Evolutionary conservation across 2,329 filamentous ascomycete species (phyloP).

Genomic region (Ophiostoma perfectum): DNA sequence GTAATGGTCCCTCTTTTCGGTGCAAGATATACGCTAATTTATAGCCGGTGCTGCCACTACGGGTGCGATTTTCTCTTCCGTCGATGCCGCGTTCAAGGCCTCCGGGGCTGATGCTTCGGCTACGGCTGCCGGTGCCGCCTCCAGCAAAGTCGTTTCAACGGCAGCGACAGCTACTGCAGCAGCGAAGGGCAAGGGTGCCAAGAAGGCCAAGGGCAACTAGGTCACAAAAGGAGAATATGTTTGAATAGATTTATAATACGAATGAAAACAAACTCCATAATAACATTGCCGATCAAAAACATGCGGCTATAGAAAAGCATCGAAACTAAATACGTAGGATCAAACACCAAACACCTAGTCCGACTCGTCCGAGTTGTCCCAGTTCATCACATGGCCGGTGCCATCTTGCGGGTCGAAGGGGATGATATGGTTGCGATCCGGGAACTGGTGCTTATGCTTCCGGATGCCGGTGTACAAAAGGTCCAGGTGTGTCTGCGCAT

Average conservation of each 20-base stretch:
- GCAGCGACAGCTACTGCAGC: slow-evolving; percentile 10
- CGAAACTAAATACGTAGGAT: background rate
- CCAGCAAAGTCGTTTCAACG: background rate
- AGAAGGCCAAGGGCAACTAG: slow-evolving; percentile 21
- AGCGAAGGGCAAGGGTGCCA: slow-evolving; percentile 15
- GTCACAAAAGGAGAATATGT: background rate
- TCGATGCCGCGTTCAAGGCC: slow-evolving; percentile 23
- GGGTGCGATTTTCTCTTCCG: slow-evolving; percentile 24
- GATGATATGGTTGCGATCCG: background rate
- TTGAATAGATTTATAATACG: background rate
- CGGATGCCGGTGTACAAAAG: background rate
- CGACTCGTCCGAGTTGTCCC: background rate
- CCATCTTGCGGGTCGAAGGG: background rate
- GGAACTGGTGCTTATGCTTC: slow-evolving; percentile 27
- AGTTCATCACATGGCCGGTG: background rate
- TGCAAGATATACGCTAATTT: background rate
- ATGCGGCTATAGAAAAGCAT: background rate
- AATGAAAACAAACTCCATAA: background rate
- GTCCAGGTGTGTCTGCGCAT: background rate
- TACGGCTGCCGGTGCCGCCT: slow-evolving; percentile 15
- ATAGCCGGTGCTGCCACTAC: slow-evolving; percentile 24
- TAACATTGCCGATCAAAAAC: background rate
- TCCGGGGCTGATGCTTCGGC: slow-evolving; percentile 19
- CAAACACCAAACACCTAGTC: slow-evolving; percentile 18
- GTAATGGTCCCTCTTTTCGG: background rate